Conservation (phyloP, 495 filamentous ascomycete genomes). For the Penicillium soppii region DNA sequence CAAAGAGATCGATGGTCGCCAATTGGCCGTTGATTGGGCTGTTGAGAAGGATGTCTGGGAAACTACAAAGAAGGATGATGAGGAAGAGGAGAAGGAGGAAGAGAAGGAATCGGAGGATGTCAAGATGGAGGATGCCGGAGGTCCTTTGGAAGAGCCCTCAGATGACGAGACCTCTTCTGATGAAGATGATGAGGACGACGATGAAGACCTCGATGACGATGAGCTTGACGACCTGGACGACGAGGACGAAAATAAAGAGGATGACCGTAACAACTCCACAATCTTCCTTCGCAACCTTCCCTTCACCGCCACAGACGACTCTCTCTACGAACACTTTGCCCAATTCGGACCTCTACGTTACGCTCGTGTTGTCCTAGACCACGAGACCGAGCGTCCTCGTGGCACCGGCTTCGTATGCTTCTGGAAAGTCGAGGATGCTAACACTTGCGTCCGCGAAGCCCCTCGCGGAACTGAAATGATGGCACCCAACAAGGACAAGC, state of each 20-base stretch:
- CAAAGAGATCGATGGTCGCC: conserved; percentile 82
- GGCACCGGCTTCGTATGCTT: conserved; percentile 97
- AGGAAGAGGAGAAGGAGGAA: conserved; percentile 27
- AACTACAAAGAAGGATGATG: conserved; percentile 35
- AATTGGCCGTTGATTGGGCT: conserved; percentile 91
- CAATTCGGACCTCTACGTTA: conserved; percentile 84
- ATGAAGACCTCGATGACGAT: conserved; percentile 21
- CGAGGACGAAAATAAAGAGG: conserved; percentile 51
- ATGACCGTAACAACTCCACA: conserved; percentile 63
- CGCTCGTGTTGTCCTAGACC: conserved; percentile 84
- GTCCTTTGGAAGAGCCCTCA: conserved; percentile 23
- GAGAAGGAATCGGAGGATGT: conserved; percentile 27
- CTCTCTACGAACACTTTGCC: conserved; percentile 76
- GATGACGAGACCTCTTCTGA: conserved; percentile 28
- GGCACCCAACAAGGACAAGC: conserved; percentile 34
- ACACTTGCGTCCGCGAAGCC: conserved; percentile 68
- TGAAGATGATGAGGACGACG: conserved; percentile 30
- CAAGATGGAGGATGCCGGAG: conserved; percentile 38
- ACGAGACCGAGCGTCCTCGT: conserved; percentile 75
- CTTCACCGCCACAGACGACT: conserved; percentile 77
- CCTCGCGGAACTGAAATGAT: conserved; percentile 53
- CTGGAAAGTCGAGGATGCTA: conserved; percentile 69
- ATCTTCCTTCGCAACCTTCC: conserved; percentile 95
- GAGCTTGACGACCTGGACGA: conserved; percentile 37
- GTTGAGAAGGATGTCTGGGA: conserved; percentile 90